Conservation (phyloP, 2,329 filamentous ascomycete genomes). For the Incumbomyces lentus region DNA sequence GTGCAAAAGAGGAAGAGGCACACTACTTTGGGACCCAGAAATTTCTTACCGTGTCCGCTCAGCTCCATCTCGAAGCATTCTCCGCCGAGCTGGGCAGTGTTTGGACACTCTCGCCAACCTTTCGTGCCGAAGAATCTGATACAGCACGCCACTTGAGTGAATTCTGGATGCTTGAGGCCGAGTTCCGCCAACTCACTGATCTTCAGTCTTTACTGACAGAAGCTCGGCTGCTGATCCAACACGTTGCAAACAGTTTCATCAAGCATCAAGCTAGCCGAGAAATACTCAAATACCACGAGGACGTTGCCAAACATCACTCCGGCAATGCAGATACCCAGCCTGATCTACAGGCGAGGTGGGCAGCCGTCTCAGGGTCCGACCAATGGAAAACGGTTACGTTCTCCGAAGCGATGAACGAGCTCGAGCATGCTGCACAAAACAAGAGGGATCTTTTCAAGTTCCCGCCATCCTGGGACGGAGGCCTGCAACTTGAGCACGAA, state of each 20-base stretch:
- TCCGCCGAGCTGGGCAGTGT: slow-evolving; percentile 81
- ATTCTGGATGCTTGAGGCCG: slow-evolving; percentile 97
- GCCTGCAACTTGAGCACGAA: slow-evolving; percentile 86
- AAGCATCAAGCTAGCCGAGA: slow-evolving; percentile 39
- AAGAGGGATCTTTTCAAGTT: slow-evolving; percentile 50
- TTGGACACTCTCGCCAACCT: slow-evolving; percentile 89
- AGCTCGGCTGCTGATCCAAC: slow-evolving; percentile 66
- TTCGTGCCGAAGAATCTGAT: slow-evolving; percentile 86
- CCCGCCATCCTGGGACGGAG: slow-evolving; percentile 58
- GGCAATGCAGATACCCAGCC: slow-evolving; percentile 6
- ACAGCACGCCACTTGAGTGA: slow-evolving; percentile 90
- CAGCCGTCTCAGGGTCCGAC: slow-evolving; percentile 35
- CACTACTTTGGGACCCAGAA: slow-evolving; percentile 78
- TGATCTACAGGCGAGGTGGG: slow-evolving; percentile 15
- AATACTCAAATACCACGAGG: slow-evolving; percentile 34
- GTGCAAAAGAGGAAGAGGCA: slow-evolving; percentile 30
- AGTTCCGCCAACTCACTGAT: slow-evolving; percentile 61
- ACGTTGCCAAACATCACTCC: slow-evolving; percentile 11
- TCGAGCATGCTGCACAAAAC: slow-evolving; percentile 49
- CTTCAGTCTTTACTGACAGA: slow-evolving; percentile 64
- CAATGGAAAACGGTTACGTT: slow-evolving; percentile 79
- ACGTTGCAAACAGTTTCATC: slow-evolving; percentile 9
- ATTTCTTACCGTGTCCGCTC: slow-evolving; percentile 89
- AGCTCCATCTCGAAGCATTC: slow-evolving; percentile 87
- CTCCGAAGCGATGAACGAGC: slow-evolving; percentile 59